A percentile compares a stretch with the other conserved stretches of the same genome.
These are phyloP conservation scores for Alternaria rosae DNA, from an alignment of 2,329 filamentous ascomycete species.

Conservation along the genomic window DNA sequence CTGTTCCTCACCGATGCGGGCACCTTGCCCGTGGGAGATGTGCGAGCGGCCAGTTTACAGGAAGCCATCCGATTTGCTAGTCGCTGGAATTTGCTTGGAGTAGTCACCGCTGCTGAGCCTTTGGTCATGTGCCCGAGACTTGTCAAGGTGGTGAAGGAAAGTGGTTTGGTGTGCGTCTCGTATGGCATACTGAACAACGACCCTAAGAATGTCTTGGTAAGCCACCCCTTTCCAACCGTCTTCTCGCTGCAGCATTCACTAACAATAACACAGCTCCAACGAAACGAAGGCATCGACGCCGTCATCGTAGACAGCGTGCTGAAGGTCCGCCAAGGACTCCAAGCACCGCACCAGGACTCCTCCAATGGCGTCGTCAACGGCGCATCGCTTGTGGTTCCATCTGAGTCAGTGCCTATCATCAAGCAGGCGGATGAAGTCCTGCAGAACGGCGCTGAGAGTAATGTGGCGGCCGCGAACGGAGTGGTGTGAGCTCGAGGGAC, in stretches of 20 bases:
- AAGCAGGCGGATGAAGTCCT: constrained; percentile 6
- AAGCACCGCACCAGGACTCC: constrained; percentile 47
- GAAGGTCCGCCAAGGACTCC: constrained; percentile 89
- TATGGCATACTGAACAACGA: constrained; percentile 95
- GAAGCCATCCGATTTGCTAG: constrained; percentile 95
- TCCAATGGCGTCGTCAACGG: constrained; percentile 3
- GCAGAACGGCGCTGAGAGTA: background rate
- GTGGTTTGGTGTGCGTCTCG: constrained; percentile 89
- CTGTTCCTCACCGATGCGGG: constrained; percentile 94
- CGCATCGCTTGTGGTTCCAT: constrained; percentile 12
- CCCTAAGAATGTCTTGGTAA: constrained; percentile 81
- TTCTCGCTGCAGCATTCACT: constrained; percentile 1
- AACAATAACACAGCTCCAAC: constrained; percentile 71
- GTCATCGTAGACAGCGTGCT: constrained; percentile 97
- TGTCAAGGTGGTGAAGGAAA: constrained; percentile 92
- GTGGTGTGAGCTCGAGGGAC: background rate
- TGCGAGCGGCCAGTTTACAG: constrained; percentile 88
- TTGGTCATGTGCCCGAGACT: constrained; percentile 88
- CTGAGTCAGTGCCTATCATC: constrained; percentile 9
- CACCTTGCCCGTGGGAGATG: constrained; percentile 80
- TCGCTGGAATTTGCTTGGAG: constrained; percentile 91
- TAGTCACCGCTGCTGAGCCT: constrained; percentile 88
- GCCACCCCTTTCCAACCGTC: too few species aligned
- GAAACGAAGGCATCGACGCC: constrained; percentile 93
- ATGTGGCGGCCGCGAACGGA: background rate